Conservation (phyloP, 192 early-diverging fungal genomes). For the Mortierella antarctica region DNA sequence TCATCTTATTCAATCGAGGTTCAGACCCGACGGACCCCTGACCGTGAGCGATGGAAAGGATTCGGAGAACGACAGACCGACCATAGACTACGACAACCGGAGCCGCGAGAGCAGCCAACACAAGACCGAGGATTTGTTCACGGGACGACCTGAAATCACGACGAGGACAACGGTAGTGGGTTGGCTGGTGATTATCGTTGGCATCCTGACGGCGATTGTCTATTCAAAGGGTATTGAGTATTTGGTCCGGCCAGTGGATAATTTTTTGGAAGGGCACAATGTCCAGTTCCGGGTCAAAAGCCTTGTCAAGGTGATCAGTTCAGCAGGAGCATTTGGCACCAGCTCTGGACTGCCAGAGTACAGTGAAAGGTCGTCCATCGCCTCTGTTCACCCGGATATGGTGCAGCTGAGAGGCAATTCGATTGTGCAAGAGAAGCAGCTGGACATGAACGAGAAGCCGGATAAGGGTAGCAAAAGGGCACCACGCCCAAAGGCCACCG, state of each 20-base stretch:
- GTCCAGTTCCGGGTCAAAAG: slow-evolving; percentile 31
- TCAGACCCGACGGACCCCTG: slow-evolving; percentile 11
- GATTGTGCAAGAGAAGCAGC: slow-evolving; percentile 5
- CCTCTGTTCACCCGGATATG: neutral
- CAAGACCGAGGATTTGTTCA: neutral
- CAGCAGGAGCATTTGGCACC: slow-evolving; percentile 1
- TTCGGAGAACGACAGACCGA: neutral
- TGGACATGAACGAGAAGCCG: slow-evolving; percentile 18
- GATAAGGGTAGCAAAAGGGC: slow-evolving; percentile 14
- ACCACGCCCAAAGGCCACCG: neutral
- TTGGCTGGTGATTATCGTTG: slow-evolving; percentile 27
- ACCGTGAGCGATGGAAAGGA: slow-evolving; percentile 1
- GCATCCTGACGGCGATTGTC: slow-evolving; percentile 23
- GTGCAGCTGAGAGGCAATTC: neutral
- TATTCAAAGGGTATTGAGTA: slow-evolving; percentile 28
- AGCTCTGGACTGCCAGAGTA: slow-evolving; percentile 29
- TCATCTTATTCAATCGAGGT: slow-evolving; percentile 17
- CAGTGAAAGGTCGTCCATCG: slow-evolving; percentile 10
- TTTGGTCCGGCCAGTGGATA: slow-evolving; percentile 23
- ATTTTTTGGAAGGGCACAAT: slow-evolving; percentile 21
- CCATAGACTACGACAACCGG: neutral
- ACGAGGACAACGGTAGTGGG: slow-evolving; percentile 36
- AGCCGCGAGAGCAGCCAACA: neutral
- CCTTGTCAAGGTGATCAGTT: slow-evolving; percentile 7
- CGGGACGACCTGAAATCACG: slow-evolving; percentile 16